A percentile compares a stretch with the other conserved stretches of the same genome.
Conservation (phyloP, 73 alveolate species). For the Urostyla sp. region DNA sequence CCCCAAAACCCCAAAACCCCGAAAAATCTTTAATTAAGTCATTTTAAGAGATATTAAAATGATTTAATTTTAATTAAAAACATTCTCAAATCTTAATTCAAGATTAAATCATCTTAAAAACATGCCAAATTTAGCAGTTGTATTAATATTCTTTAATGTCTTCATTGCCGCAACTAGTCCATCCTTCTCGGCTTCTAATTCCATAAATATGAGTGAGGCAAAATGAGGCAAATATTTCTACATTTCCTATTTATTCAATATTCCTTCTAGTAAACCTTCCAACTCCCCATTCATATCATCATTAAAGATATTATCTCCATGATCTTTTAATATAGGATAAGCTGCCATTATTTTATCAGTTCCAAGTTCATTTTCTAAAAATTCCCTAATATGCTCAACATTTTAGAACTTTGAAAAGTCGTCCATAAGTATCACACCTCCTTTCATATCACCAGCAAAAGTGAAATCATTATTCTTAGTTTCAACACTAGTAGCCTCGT, state of each 20-base stretch:
- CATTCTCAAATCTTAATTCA: too few species aligned
- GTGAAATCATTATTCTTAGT: slow-evolving; percentile 26
- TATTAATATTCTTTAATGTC: slow-evolving; percentile 46
- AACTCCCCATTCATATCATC: slow-evolving; percentile 29
- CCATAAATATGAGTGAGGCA: slow-evolving; percentile 51
- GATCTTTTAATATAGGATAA: slow-evolving; percentile 35
- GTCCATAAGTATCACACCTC: not conserved
- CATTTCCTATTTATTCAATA: slow-evolving; percentile 22
- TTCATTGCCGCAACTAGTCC: slow-evolving; percentile 36
- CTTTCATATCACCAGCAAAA: not conserved
- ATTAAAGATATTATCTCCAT: slow-evolving; percentile 47
- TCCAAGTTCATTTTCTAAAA: slow-evolving; percentile 41
- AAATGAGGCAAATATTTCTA: slow-evolving; percentile 26
- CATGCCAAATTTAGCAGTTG: slow-evolving; percentile 47
- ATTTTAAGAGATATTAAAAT: too few species aligned
- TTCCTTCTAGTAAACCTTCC: slow-evolving; percentile 1
- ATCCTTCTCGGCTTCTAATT: slow-evolving; percentile 41
- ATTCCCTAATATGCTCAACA: slow-evolving; percentile 51
- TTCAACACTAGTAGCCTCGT: not conserved
- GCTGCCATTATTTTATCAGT: slow-evolving; percentile 44
- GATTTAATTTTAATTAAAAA: too few species aligned
- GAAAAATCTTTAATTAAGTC: too few species aligned
- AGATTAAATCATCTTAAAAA: slow-evolving; percentile 27
- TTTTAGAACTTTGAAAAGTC: slow-evolving; percentile 29
- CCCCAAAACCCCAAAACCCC: too few species aligned